Evolutionary conservation across 2,329 filamentous ascomycete genomes (phyloP).

Genomic region (Coniosporium tulheliwenetii): DNA sequence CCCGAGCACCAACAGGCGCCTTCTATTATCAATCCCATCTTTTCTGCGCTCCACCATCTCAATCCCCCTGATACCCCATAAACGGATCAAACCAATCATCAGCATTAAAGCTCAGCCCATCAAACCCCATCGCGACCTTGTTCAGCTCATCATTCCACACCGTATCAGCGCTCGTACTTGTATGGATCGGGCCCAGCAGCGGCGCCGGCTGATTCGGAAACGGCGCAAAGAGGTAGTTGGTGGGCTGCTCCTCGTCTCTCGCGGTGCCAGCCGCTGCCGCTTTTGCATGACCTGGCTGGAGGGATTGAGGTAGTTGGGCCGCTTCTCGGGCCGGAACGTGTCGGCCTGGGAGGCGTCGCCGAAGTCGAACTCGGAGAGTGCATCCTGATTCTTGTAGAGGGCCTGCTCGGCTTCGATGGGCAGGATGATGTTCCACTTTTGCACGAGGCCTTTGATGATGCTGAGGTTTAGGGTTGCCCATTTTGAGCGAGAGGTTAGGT

Average conservation of each 20-base stretch:
- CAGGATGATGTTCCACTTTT: constrained; percentile 10
- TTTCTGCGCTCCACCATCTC: neutral
- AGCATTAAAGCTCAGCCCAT: constrained; percentile 9
- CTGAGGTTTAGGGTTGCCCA: constrained; percentile 7
- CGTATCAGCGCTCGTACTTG: constrained; percentile 5
- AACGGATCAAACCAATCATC: constrained; percentile 11
- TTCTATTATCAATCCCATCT: too few relatives aligned
- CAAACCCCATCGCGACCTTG: constrained; percentile 6
- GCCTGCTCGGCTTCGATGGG: constrained; percentile 9
- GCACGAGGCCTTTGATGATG: constrained; percentile 7
- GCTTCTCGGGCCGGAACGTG: constrained; percentile 3
- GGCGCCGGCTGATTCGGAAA: constrained; percentile 10
- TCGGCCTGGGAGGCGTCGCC: constrained; percentile 1
- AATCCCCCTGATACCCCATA: constrained; percentile 7
- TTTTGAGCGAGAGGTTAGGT: constrained; percentile 6
- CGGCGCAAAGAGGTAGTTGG: constrained; percentile 9
- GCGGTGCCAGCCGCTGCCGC: constrained; percentile 1
- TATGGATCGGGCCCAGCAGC: constrained; percentile 9
- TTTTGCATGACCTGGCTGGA: constrained; percentile 2
- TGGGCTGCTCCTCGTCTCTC: constrained; percentile 1
- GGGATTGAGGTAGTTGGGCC: constrained; percentile 2
- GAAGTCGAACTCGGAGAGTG: constrained; percentile 1
- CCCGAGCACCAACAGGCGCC: too few relatives aligned
- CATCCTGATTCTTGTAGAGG: constrained; percentile 5
- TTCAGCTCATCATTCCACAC: constrained; percentile 5